Conservation (phyloP, 78 protist species). For the Polysphondylium violaceum region DNA sequence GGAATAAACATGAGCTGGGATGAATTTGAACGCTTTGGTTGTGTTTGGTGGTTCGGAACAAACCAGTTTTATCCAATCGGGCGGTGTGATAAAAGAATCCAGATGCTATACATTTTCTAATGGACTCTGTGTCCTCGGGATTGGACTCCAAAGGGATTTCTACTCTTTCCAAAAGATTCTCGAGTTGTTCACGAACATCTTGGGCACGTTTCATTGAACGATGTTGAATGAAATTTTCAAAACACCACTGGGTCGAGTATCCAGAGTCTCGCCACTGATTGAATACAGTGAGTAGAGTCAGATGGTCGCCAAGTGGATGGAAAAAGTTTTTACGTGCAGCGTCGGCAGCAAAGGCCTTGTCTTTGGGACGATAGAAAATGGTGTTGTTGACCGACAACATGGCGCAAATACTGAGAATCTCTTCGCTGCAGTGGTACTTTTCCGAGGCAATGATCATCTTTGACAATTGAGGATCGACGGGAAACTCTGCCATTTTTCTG, state of each 20-base stretch:
- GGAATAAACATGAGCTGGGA: constrained; percentile 84
- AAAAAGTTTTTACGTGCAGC: constrained; percentile 79
- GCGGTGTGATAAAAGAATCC: constrained; percentile 96
- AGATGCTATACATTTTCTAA: constrained; percentile 90
- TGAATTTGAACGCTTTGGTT: constrained; percentile 88
- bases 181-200: constrained; percentile 96
- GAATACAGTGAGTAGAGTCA: constrained; percentile 92
- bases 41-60: constrained; percentile 90
- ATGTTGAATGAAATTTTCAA: constrained; percentile 95
- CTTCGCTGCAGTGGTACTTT: constrained; percentile 58
- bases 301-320: constrained; percentile 95
- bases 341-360: constrained; percentile 89
- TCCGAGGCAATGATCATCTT: constrained; percentile 92
- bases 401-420: constrained; percentile 88
- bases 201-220: constrained; percentile 95
- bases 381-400: constrained; percentile 94
- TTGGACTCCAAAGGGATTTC: constrained; percentile 82
- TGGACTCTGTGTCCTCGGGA: constrained; percentile 58
- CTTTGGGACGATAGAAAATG: constrained; percentile 96
- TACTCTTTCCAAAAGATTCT: constrained; percentile 89
- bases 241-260: constrained; percentile 94
- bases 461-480: constrained; percentile 96
- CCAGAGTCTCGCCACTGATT: constrained; percentile 93
- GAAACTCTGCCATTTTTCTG: constrained; percentile 99
- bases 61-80: constrained; percentile 45